Evolutionary conservation across 208 protist species (phyloP), one percentile per base, ranked within the genome.

Genomic region (Blastocrithidia nonstop): DNA sequence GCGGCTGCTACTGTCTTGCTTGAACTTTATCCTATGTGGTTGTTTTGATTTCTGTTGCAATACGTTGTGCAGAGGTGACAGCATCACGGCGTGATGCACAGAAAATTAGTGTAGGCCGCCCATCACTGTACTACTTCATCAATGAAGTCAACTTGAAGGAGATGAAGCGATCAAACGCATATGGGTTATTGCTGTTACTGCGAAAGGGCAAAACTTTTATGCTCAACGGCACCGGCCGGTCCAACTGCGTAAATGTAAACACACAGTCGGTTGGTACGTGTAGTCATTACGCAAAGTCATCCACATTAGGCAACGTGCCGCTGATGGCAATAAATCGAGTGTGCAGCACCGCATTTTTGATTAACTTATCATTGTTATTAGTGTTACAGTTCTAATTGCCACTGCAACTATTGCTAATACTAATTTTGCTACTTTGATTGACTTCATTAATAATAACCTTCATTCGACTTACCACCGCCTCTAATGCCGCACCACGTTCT

Each of bases 401-500:
- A 28, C 20, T 13, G 4, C n/a, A 3, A 25, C 19, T 4, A 22
- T 37, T 22, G 22, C 42, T 6, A 28, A 20, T 41, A 4, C 7
- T 2, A 45, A 20, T 8, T 57, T 26, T 28, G 11, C 13, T 20
- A 20, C 23, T 42, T 20, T 6, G 37, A 25, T 20, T 57, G 45
- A n/a, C n/a, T n/a, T n/a, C n/a, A n/a, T n/a, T n/a, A n/a, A n/a
- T n/a, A 6, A 94, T 84, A 3, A 66, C 64, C 46, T 90, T 93
- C 67, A 94, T 88, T 24, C 92, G 71, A 52, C 71, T 88, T 23
- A 96, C 84, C 24, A 96, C 55, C 0, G 88, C 92, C 63, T 96
- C 92, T 20, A 96, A 52, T 2, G 71, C 86, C 11, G 88, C 79
- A 3, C 92, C 92, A 23, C 92, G 69, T 25, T 86, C 75, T 42